These are phyloP conservation scores for Singerocomus inundabilis DNA, from an alignment of 1,284 basidiomycete genomes.

Conservation along the genomic window DNA sequence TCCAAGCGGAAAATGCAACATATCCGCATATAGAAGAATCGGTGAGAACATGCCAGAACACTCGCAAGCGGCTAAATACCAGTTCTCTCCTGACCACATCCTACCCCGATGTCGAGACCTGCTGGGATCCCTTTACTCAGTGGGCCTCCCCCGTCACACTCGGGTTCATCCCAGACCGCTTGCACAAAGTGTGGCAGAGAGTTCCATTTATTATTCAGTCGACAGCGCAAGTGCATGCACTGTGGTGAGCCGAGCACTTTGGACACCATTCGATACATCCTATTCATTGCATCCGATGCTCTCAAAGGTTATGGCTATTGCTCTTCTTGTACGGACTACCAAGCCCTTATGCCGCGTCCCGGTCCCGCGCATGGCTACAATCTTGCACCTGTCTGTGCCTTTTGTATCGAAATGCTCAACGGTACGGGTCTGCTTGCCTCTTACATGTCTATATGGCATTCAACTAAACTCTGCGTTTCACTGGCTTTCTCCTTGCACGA, in stretches of 20 bases:
- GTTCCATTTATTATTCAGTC: conserved; percentile 67
- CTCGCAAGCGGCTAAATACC: conserved; percentile 1
- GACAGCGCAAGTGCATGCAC: conserved; percentile 68
- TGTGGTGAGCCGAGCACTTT: conserved; percentile 52
- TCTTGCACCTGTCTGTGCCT: conserved; percentile 61
- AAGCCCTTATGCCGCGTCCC: conserved; percentile 66
- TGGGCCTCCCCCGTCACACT: conserved; percentile 48
- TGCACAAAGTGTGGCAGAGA: conserved; percentile 76
- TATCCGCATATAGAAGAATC: conserved; percentile 10
- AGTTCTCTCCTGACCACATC: neutral
- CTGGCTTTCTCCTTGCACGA: neutral
- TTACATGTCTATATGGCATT: neutral
- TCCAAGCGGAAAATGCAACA: too few species aligned
- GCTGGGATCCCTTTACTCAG: conserved; percentile 68
- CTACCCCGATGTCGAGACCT: conserved; percentile 20
- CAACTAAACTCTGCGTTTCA: neutral
- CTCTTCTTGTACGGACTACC: conserved; percentile 67
- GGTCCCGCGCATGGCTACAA: conserved; percentile 58
- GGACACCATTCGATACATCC: neutral
- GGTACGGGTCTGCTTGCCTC: conserved; percentile 44
- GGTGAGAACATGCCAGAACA: conserved; percentile 15
- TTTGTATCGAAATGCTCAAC: conserved; percentile 65
- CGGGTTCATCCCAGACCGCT: conserved; percentile 40
- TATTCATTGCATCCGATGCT: neutral
- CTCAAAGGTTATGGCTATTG: conserved; percentile 66